Conservation (phyloP, 495 filamentous ascomycete genomes). For the Rhizodiscina lignyota region DNA sequence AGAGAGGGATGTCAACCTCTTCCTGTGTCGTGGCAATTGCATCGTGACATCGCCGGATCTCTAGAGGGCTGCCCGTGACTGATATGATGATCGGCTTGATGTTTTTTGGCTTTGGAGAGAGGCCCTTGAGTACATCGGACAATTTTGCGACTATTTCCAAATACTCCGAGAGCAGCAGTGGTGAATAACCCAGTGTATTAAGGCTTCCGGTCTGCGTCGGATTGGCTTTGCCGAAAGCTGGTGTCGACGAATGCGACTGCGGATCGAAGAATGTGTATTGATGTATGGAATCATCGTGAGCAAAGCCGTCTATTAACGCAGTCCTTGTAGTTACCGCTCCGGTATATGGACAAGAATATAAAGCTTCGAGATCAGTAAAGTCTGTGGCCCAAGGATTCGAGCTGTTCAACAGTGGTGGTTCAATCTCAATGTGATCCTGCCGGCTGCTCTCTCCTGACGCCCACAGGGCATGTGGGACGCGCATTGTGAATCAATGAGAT, state of each 20-base stretch:
- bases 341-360: constrained; percentile 40
- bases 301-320: constrained; percentile 39
- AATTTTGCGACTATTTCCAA: constrained; percentile 12
- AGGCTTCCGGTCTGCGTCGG: constrained; percentile 17
- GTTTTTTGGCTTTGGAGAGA: not conserved
- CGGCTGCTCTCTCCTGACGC: no score
- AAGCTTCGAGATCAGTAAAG: constrained; percentile 31
- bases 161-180: constrained; percentile 19
- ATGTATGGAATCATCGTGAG: constrained; percentile 30
- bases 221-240: constrained; percentile 1
- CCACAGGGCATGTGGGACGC: no score
- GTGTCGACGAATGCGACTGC: constrained; percentile 6
- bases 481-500: no score
- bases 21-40: constrained; percentile 10
- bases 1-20: constrained; percentile 25
- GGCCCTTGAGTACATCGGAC: not conserved
- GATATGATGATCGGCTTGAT: constrained; percentile 49
- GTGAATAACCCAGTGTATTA: constrained; percentile 29
- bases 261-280: constrained; percentile 26
- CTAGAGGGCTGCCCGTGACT: constrained; percentile 39
- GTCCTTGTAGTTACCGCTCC: constrained; percentile 59
- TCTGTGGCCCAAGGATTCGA: constrained; percentile 55
- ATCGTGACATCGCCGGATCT: constrained; percentile 30
- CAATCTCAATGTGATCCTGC: no score
- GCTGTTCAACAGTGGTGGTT: constrained; percentile 53